Evolutionary conservation across 768 basidiomycete genomes (phyloP), one percentile per base, ranked within the genome.

Genomic region (Chalciporus sphaerocephalus): DNA sequence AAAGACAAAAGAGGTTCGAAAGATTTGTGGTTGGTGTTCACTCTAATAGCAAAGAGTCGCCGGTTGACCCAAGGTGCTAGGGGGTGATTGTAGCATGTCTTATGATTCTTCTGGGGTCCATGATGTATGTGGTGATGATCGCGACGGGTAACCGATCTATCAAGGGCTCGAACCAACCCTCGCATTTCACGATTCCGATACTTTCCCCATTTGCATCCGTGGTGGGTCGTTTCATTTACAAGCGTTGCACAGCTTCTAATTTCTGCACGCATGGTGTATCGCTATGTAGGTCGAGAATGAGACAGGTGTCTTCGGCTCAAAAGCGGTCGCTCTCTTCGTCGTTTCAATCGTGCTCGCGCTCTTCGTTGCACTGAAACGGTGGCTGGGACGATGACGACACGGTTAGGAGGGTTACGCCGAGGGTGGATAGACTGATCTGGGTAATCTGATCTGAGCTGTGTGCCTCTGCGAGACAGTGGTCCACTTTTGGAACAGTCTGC

Each of bases 201-300:
- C 61, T 89, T 15, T 89, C 87, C 0, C 87, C 86, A 0, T 89
- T 88, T 54, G 77, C 85, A 2, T 87, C 85, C 9, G 87, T 88
- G 58, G 86, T 88, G 18, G 23, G 63, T 48, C 6, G 32, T 37
- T 36, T 42, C 16, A 12, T 2, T 17, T n/a, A n/a, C n/a, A n/a
- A n/a, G n/a, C n/a, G n/a, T n/a, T n/a, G n/a, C n/a, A n/a, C n/a
- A n/a, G n/a, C n/a, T n/a, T n/a, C n/a, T n/a, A n/a, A n/a, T n/a
- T n/a, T 34, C 35, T 45, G 25, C 16, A 30, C 2, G 30, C 17
- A 16, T 22, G 37, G 24, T 27, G 20, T 38, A 28, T 28, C 28
- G 28, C n/a, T n/a, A n/a, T n/a, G 10, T 25, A 89, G 87, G 76
- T 85, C n/a, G 87, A 89, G 53, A 76, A 86, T 37, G 86, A 89